Evolutionary conservation across 108 stramenopile genomes (phyloP), one percentile per base, ranked within the genome.

Genomic region (Seminavis robusta): DNA sequence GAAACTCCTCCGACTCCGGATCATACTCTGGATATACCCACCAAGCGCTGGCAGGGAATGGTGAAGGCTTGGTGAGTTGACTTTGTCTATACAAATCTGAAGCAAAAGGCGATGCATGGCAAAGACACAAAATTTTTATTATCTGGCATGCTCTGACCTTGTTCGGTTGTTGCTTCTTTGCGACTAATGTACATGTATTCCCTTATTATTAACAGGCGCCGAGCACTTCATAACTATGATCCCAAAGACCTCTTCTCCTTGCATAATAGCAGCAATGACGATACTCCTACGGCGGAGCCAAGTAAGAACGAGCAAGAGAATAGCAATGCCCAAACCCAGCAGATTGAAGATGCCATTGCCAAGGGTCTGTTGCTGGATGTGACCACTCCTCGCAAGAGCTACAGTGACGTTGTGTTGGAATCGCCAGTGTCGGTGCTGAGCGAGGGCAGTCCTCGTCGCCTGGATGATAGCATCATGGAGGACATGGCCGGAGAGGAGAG

Each of bases 1-100:
- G 71, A 81, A 5, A 81, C 81, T 29, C 90, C 90, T 1, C 47
- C 65, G 27, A 92, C 90, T 16, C 90, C 90, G 13, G 86, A 92
- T 78, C 60, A 79, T 40, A 81, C 65, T 11, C 32, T 77, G 42
- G 86, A 88, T 34, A 79, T 88, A 4, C 82, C 86, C 17, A 80
- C 65, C 52, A 84, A 81, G 42, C 67, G 86, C 37, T 92, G 84
- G 84, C 72, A 80, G 52, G 90, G 90, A 26, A 47, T 84, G 47
- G 65, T 92, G 1, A 61, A 68, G 58, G 86, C 90, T 3, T 92
- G 90, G 86, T 87, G 72, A 54, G 86, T 79, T 38, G 15, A 31
- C 36, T 38, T 5, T 28, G n/a, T 29, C 9, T 11, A 31, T 52
- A 10, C n/a, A n/a, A n/a, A n/a, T n/a, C n/a, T n/a, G n/a, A n/a